phyloP scores from a whole-genome alignment of 331 rosid species.

The Telfairia occidentalis region DNA sequence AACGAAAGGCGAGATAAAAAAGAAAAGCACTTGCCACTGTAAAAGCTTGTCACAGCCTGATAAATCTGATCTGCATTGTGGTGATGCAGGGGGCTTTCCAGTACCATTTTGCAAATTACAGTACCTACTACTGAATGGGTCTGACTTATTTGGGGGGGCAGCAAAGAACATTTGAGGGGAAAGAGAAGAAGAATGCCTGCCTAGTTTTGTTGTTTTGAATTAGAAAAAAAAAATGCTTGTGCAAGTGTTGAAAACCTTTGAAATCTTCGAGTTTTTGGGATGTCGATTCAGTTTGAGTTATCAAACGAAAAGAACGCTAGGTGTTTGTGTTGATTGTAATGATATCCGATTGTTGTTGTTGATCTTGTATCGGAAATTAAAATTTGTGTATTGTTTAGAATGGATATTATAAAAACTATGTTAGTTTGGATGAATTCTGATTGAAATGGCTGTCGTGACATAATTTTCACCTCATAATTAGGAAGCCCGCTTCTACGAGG shows the following conservation, averaged over 20 bases:
- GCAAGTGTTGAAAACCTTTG: neutral
- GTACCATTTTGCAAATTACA: conserved; percentile 3
- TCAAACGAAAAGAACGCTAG: neutral
- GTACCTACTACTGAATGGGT: conserved; percentile 9
- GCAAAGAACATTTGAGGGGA: neutral
- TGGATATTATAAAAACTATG: neutral
- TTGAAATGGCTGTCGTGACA: neutral
- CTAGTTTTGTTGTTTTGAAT: conserved; percentile 1
- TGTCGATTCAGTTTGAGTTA: neutral
- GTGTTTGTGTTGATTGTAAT: neutral
- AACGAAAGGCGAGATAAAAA: neutral
- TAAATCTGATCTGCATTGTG: conserved; percentile 7
- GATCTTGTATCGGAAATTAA: neutral
- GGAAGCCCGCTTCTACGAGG: neutral
- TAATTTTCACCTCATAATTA: neutral
- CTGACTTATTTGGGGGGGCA: neutral
- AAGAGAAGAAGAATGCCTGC: neutral
- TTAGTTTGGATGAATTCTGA: neutral
- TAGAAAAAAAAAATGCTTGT: neutral
- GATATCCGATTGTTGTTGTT: neutral
- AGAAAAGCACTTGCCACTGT: neutral
- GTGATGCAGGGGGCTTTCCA: conserved; percentile 13
- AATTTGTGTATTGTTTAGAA: neutral
- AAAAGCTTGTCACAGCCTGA: neutral
- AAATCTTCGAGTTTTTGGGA: neutral